Evolutionary conservation across 2,329 filamentous ascomycete species (phyloP).

Genomic region (Penicillium sp.): DNA sequence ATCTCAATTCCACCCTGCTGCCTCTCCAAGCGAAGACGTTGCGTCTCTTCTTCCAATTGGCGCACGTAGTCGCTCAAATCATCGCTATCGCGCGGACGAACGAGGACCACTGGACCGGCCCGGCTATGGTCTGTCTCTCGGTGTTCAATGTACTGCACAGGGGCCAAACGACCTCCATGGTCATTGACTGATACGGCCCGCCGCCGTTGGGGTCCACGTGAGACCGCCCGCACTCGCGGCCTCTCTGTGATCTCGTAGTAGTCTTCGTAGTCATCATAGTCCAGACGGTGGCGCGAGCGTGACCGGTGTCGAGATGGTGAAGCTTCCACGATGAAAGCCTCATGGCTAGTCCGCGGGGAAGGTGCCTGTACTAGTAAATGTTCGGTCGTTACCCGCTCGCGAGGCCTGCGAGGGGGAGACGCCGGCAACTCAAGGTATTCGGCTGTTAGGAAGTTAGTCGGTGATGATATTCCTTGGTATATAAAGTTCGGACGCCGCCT

Average conservation of each 20-base stretch:
- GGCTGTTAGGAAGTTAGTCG: slow-evolving; percentile 18
- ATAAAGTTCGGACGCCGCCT: slow-evolving; percentile 13
- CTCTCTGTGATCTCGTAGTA: slow-evolving; percentile 29
- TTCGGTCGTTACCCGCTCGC: slow-evolving; percentile 29
- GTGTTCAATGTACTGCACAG: slow-evolving; percentile 35
- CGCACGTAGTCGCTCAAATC: slow-evolving; percentile 71
- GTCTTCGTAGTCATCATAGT: neutral
- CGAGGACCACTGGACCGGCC: slow-evolving; percentile 49
- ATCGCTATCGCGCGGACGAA: slow-evolving; percentile 49
- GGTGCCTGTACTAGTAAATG: slow-evolving; percentile 23
- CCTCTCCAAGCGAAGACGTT: slow-evolving; percentile 56
- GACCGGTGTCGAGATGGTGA: slow-evolving; percentile 27
- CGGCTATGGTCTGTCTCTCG: slow-evolving; percentile 42
- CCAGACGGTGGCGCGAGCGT: slow-evolving; percentile 25
- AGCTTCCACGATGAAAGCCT: slow-evolving; percentile 34
- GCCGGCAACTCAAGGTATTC: slow-evolving; percentile 16
- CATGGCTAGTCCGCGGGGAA: slow-evolving; percentile 28
- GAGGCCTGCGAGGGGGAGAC: slow-evolving; percentile 18
- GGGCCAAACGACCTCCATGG: slow-evolving; percentile 36
- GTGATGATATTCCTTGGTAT: neutral
- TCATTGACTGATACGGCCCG: slow-evolving; percentile 37
- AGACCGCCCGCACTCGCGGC: slow-evolving; percentile 26
- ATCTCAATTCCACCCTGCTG: slow-evolving; percentile 35
- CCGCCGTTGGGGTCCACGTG: slow-evolving; percentile 22
- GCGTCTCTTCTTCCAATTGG: slow-evolving; percentile 64